These are phyloP conservation scores for Vigna radiata DNA, from an alignment of 306 rosid genomes.

Conservation along the genomic window DNA sequence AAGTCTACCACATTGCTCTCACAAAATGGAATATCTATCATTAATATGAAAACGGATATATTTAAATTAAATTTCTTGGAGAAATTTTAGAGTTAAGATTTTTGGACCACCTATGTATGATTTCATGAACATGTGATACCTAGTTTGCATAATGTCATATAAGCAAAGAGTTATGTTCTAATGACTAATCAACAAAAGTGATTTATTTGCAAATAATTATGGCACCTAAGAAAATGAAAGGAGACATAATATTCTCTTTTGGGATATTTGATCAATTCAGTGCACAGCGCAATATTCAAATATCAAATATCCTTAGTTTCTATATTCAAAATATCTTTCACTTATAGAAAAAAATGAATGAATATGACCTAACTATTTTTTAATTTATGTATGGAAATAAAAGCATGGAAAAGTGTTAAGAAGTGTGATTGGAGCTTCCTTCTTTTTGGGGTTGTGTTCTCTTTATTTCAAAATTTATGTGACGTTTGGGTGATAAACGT, in stretches of 20 bases:
- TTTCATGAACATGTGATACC: background rate
- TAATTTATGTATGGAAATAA: too few relatives aligned
- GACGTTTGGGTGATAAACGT: background rate
- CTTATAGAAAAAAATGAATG: background rate
- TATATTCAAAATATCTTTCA: background rate
- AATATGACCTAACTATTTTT: background rate
- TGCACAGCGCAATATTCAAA: background rate
- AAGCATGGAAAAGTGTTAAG: background rate
- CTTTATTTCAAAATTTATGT: conserved; percentile 21
- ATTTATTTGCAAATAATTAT: background rate
- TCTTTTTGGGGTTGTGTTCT: background rate
- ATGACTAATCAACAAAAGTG: too few relatives aligned
- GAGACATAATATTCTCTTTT: background rate
- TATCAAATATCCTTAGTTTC: background rate
- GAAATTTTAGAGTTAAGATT: background rate
- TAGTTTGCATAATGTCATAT: background rate
- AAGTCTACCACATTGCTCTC: background rate
- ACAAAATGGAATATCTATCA: background rate
- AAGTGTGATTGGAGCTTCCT: background rate
- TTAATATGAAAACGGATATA: background rate
- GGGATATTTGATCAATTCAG: background rate
- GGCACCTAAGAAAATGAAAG: background rate
- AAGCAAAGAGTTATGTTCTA: background rate
- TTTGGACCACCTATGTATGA: background rate
- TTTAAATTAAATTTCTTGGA: background rate